Conservation (phyloP, 805 yeast species). For the Cyberlindnera xylosilytica region DNA sequence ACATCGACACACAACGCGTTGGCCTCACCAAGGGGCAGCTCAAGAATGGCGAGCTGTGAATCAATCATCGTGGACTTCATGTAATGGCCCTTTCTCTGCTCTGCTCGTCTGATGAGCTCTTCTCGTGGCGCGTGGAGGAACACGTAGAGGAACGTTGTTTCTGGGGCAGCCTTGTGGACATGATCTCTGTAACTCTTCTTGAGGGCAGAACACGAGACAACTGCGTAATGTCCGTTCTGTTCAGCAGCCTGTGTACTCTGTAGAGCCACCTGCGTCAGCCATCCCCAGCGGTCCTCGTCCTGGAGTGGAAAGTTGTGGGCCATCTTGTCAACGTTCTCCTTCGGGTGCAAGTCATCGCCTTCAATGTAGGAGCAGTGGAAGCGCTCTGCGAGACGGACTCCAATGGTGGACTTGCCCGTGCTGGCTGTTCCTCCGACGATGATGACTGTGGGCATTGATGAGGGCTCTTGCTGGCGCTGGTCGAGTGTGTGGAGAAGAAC, state of each 20-base stretch:
- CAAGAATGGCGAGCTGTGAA: conserved; percentile 73
- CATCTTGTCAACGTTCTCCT: conserved; percentile 78
- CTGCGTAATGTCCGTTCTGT: conserved; percentile 29
- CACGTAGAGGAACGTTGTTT: conserved; percentile 51
- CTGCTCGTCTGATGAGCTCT: conserved; percentile 59
- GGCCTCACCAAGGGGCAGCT: conserved; percentile 52
- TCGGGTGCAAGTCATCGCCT: conserved; percentile 82
- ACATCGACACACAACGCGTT: conserved; percentile 31
- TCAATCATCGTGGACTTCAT: conserved; percentile 86
- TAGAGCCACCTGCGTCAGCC: conserved; percentile 60
- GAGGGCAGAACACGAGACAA: conserved; percentile 84
- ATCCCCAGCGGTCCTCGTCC: conserved; percentile 91
- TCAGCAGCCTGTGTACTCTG: conserved; percentile 38
- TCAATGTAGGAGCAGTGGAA: conserved; percentile 64
- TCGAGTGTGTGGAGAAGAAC: not conserved
- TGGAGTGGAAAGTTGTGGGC: conserved; percentile 71
- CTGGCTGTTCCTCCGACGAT: conserved; percentile 96
- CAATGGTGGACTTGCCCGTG: conserved; percentile 87
- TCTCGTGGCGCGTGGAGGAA: conserved; percentile 65
- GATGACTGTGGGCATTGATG: conserved; percentile 33
- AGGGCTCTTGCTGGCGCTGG: not conserved
- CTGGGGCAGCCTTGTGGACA: conserved; percentile 37
- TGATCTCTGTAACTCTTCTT: conserved; percentile 69
- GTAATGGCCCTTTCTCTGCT: conserved; percentile 67
- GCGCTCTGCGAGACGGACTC: conserved; percentile 43